Evolutionary conservation across 2,329 filamentous ascomycete genomes (phyloP).

Genomic region (Trichoderma gracile): DNA sequence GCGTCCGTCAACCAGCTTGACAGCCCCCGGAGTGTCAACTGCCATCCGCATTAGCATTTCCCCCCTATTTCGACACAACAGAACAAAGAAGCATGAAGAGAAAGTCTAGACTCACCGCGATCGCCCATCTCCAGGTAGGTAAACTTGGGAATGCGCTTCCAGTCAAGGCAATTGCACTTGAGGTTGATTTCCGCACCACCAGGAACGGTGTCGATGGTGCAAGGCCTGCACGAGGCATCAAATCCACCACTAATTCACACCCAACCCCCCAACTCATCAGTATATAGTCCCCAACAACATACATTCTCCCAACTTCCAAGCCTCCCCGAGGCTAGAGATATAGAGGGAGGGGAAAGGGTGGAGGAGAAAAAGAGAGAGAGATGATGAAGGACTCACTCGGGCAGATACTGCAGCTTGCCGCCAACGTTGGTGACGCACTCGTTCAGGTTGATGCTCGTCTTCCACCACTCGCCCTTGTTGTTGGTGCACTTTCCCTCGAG

Average conservation of each 20-base stretch:
- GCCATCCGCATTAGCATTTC: neutral
- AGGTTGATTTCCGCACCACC: slow-evolving; percentile 20
- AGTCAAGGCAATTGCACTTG: slow-evolving; percentile 30
- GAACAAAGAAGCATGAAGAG: too few relatives aligned
- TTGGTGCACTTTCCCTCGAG: slow-evolving; percentile 32
- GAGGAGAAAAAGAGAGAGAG: neutral
- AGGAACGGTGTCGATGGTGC: slow-evolving; percentile 25
- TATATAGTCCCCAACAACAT: neutral
- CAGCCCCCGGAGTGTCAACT: neutral
- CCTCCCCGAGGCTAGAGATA: too few relatives aligned
- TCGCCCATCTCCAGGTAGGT: slow-evolving; percentile 28
- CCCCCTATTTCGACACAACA: too few relatives aligned
- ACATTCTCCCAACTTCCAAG: neutral
- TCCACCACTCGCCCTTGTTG: slow-evolving; percentile 29
- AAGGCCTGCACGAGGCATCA: slow-evolving; percentile 31
- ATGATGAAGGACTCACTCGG: slow-evolving; percentile 26
- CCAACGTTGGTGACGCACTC: slow-evolving; percentile 29
- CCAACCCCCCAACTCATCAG: neutral
- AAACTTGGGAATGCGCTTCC: slow-evolving; percentile 18
- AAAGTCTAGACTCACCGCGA: slow-evolving; percentile 16
- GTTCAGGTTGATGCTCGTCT: slow-evolving; percentile 34
- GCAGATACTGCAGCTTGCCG: slow-evolving; percentile 29
- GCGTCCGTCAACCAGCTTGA: neutral
- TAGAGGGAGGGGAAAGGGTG: too few relatives aligned
- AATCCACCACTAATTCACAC: slow-evolving; percentile 29